phyloP scores from a whole-genome alignment of 2,329 filamentous ascomycete genomes.

The Hypoxylon sp. region DNA sequence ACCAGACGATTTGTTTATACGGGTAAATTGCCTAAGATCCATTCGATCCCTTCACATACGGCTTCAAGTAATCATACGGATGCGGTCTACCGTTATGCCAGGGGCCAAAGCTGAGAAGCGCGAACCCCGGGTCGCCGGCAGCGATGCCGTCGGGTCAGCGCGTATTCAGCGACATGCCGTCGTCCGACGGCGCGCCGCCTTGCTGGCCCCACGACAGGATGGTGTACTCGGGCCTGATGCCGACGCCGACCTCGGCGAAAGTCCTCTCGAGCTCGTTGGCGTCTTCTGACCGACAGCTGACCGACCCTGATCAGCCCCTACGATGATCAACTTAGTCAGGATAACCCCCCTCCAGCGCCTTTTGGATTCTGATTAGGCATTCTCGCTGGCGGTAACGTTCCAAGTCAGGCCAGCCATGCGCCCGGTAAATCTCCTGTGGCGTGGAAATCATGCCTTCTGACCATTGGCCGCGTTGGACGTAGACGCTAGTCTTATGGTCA shows the following conservation, averaged over 20 bases:
- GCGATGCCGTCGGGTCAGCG: constrained; percentile 41
- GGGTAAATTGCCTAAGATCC: too few relatives aligned
- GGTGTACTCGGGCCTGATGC: constrained; percentile 23
- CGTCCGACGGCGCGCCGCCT: constrained; percentile 13
- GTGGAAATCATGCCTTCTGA: constrained; percentile 33
- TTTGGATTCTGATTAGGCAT: constrained; percentile 36
- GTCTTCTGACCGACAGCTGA: neutral
- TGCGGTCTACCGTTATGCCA: constrained; percentile 32
- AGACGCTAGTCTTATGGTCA: constrained; percentile 35
- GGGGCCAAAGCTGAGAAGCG: constrained; percentile 36
- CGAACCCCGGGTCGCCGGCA: constrained; percentile 40
- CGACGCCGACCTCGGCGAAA: constrained; percentile 20
- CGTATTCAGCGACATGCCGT: constrained; percentile 40
- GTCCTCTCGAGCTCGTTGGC: constrained; percentile 4
- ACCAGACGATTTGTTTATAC: too few relatives aligned
- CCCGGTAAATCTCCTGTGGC: constrained; percentile 47
- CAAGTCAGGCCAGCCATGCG: constrained; percentile 51
- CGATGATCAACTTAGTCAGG: neutral
- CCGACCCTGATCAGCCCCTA: neutral
- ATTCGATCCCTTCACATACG: neutral
- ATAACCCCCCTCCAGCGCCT: constrained; percentile 11
- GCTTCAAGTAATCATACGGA: constrained; percentile 18
- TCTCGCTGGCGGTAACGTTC: constrained; percentile 48
- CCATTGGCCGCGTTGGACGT: constrained; percentile 28
- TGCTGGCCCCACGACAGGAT: constrained; percentile 10